phyloP scores from a whole-genome alignment of 2,329 filamentous ascomycete species.

The Paraphoma sp. region DNA sequence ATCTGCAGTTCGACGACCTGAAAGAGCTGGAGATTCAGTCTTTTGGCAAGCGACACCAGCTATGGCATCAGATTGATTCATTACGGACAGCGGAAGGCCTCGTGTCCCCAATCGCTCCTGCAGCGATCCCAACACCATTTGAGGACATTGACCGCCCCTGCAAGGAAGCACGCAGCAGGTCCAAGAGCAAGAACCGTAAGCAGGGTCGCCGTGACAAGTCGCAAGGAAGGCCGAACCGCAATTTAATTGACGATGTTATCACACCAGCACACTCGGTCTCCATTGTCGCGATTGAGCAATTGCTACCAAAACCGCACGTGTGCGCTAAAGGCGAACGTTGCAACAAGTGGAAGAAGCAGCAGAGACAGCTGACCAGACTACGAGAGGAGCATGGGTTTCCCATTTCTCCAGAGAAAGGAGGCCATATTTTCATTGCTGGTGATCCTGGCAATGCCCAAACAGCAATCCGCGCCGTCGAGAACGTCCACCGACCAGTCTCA shows the following conservation, averaged over 20 bases:
- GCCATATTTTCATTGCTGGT: conserved; percentile 77
- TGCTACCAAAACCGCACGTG: conserved; percentile 81
- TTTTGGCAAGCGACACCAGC: conserved; percentile 78
- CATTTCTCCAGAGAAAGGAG: conserved; percentile 65
- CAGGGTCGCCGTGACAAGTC: conserved; percentile 40
- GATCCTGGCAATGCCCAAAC: conserved; percentile 80
- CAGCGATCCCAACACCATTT: conserved; percentile 57
- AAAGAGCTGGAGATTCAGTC: conserved; percentile 82
- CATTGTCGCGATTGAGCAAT: conserved; percentile 89
- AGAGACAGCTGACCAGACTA: conserved; percentile 76
- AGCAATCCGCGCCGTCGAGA: conserved; percentile 59
- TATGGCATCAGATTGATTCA: conserved; percentile 80
- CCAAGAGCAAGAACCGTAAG: conserved; percentile 45
- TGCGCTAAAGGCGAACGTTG: conserved; percentile 90
- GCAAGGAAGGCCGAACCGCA: conserved; percentile 47
- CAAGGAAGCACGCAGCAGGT: conserved; percentile 42
- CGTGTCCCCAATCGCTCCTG: conserved; percentile 47
- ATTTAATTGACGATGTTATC: conserved; percentile 66
- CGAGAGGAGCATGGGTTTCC: conserved; percentile 74
- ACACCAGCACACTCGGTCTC: conserved; percentile 84
- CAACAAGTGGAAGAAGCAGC: conserved; percentile 80
- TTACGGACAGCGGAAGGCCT: conserved; percentile 61
- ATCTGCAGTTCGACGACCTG: conserved; percentile 89
- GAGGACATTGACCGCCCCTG: conserved; percentile 56
- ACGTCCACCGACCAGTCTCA: conserved; percentile 71